Percentiles rank a stretch among this genome's conserved stretches.
Evolutionary conservation across 257 asterid genomes (phyloP).

Genomic region (Plectranthus barbatus): DNA sequence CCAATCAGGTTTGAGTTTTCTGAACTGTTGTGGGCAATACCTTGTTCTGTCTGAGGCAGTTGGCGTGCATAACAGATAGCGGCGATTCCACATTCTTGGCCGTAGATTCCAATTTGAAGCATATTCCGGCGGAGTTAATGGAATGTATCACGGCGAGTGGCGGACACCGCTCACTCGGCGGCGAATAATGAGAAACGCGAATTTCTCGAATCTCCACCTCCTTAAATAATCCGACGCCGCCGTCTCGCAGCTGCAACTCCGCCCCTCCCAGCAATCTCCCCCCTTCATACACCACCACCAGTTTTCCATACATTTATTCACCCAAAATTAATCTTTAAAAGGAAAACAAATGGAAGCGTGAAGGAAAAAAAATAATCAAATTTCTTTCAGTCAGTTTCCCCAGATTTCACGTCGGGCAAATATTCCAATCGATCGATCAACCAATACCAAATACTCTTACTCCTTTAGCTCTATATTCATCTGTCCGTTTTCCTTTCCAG

Average conservation of each 20-base stretch:
- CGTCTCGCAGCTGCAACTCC: conserved; percentile 49
- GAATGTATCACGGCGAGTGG: conserved; percentile 88
- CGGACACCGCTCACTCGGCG: conserved; percentile 87
- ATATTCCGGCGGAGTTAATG: conserved; percentile 36
- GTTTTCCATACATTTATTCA: conserved; percentile 36
- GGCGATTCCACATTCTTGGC: conserved; percentile 49
- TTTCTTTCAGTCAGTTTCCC: conserved; percentile 10
- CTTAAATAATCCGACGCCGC: conserved; percentile 29
- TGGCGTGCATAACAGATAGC: conserved; percentile 72
- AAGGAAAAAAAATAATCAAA: background rate
- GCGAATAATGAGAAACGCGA: conserved; percentile 65
- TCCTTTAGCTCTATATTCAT: conserved; percentile 5
- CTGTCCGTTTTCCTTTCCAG: conserved; percentile 31
- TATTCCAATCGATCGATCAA: conserved; percentile 22
- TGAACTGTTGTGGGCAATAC: conserved; percentile 45
- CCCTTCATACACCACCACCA: conserved; percentile 61
- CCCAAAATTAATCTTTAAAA: background rate
- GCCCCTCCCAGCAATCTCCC: conserved; percentile 74
- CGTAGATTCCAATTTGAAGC: conserved; percentile 86
- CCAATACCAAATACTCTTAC: conserved; percentile 9
- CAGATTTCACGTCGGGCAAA: conserved; percentile 14
- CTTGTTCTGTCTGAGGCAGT: conserved; percentile 97
- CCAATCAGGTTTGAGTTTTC: conserved; percentile 17
- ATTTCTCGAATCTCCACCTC: conserved; percentile 42
- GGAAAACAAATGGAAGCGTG: background rate